Conservation (phyloP, 305 asterid genomes). For the Salvia sclarea region DNA sequence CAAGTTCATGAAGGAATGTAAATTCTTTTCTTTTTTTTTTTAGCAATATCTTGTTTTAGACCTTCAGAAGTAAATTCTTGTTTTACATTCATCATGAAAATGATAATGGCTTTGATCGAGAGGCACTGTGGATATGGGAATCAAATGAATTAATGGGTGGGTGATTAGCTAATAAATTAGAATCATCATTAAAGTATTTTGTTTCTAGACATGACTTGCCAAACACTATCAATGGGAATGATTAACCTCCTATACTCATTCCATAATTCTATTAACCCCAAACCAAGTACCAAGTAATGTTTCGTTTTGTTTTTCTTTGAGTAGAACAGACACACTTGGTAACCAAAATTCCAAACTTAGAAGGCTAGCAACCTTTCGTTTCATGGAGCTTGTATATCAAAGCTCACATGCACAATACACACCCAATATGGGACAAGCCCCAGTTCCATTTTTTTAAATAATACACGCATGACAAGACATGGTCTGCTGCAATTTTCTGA, state of each 20-base stretch:
- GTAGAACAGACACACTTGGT: not conserved
- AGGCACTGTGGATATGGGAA: not conserved
- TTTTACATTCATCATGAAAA: not conserved
- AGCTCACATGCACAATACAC: not conserved
- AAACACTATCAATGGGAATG: not conserved
- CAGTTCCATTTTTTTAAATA: too few species aligned
- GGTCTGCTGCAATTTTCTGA: constrained; percentile 1
- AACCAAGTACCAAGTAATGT: not conserved
- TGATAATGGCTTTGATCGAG: not conserved
- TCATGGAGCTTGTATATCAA: too few species aligned
- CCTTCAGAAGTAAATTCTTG: too few species aligned
- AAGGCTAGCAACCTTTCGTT: not conserved
- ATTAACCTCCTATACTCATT: not conserved
- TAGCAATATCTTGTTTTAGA: not conserved
- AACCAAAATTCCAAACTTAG: not conserved
- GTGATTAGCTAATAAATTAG: not conserved
- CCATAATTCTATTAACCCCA: not conserved
- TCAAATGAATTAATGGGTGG: not conserved
- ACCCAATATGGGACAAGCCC: too few species aligned
- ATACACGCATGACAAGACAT: too few species aligned
- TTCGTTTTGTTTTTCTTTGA: not conserved
- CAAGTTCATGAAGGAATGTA: not conserved
- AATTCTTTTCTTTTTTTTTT: too few species aligned
- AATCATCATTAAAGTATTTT: not conserved
- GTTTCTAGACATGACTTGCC: not conserved